A percentile compares a stretch with the other conserved stretches of the same genome.
Evolutionary conservation across 2,329 filamentous ascomycete species (phyloP).

Genomic region (Juglanconis oblonga): DNA sequence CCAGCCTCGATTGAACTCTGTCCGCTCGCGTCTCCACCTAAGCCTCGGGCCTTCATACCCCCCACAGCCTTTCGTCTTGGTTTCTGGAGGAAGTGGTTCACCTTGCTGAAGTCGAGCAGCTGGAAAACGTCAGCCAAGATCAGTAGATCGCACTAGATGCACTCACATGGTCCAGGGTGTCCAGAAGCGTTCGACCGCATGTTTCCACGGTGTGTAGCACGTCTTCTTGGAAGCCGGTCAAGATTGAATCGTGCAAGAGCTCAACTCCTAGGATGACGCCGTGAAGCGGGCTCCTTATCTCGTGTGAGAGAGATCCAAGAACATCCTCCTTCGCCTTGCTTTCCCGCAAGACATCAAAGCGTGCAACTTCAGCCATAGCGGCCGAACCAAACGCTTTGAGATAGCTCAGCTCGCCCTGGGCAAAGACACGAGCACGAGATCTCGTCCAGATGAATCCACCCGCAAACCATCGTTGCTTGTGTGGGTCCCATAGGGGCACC

Average conservation of each 20-base stretch:
- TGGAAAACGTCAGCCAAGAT: background rate
- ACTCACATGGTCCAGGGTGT: slow-evolving; percentile 43
- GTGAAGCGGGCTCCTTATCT: slow-evolving; percentile 54
- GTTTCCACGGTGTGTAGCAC: slow-evolving; percentile 46
- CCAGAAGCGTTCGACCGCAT: slow-evolving; percentile 45
- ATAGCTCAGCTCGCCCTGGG: slow-evolving; percentile 41
- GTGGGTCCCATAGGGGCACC: slow-evolving; percentile 46
- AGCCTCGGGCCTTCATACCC: background rate
- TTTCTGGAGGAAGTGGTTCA: slow-evolving; percentile 31
- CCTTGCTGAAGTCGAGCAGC: slow-evolving; percentile 48
- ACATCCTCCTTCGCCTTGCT: slow-evolving; percentile 39
- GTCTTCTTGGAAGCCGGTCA: slow-evolving; percentile 37
- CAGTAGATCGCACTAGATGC: background rate
- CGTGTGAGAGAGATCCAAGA: slow-evolving; percentile 55
- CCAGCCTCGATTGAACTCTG: slow-evolving; percentile 5
- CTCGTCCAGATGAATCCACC: slow-evolving; percentile 14
- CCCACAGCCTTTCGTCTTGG: background rate
- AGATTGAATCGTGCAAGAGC: slow-evolving; percentile 38
- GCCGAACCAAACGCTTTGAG: slow-evolving; percentile 47
- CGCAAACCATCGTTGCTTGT: slow-evolving; percentile 18
- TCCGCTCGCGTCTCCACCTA: background rate
- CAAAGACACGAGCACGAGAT: slow-evolving; percentile 1
- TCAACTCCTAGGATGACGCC: slow-evolving; percentile 53
- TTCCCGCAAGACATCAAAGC: slow-evolving; percentile 39
- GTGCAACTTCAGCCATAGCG: slow-evolving; percentile 54